Evolutionary conservation across 2,329 filamentous ascomycete species (phyloP).

Genomic region (Pseudogymnoascus sp.): DNA sequence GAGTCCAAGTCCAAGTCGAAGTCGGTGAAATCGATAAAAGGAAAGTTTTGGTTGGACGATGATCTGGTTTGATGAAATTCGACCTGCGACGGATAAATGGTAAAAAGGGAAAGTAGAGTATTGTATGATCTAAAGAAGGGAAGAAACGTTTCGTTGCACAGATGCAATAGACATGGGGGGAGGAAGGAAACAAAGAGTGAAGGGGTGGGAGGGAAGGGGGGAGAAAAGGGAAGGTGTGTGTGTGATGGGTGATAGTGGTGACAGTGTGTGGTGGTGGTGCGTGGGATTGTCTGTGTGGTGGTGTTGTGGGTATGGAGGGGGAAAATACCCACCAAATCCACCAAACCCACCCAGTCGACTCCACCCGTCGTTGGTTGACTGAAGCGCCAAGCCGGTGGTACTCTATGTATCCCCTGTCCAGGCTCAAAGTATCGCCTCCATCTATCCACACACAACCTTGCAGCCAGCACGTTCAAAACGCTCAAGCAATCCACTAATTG

Average conservation of each 20-base stretch:
- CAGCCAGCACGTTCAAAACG: neutral
- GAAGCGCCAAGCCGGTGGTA: constrained; percentile 9
- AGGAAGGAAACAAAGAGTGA: constrained; percentile 9
- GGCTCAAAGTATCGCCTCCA: neutral
- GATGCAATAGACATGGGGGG: constrained; percentile 11
- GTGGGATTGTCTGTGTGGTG: neutral
- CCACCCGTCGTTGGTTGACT: neutral
- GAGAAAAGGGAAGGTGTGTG: constrained; percentile 9
- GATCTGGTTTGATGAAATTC: neutral
- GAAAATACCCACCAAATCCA: too few species aligned
- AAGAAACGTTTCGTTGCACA: constrained; percentile 10
- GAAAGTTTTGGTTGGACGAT: neutral
- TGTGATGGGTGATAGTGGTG: neutral
- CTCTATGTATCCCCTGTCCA: neutral
- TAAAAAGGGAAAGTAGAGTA: neutral
- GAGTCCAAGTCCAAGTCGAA: neutral
- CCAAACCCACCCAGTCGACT: too few species aligned
- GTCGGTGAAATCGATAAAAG: neutral
- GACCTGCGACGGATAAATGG: constrained; percentile 7
- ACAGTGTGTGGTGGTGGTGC: neutral
- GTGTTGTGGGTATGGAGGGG: neutral
- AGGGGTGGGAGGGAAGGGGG: constrained; percentile 4
- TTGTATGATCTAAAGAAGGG: constrained; percentile 1
- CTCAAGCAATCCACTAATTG: neutral
- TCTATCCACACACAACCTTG: neutral